Conservation (phyloP, 768 basidiomycete species). For the Amanita exitialis region DNA sequence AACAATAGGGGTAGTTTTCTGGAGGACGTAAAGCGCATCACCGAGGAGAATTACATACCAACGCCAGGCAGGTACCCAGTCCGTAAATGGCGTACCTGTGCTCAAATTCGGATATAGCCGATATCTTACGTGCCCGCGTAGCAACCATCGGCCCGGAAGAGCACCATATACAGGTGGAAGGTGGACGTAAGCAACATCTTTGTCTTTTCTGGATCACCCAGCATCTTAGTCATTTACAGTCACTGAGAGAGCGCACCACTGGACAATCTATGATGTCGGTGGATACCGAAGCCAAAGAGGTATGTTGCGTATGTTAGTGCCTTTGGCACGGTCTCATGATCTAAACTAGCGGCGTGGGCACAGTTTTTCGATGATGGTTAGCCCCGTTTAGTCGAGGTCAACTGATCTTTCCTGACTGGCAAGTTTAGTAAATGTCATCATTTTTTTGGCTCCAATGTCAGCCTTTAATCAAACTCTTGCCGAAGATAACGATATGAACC, state of each 20-base stretch:
- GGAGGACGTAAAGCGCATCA: constrained; percentile 41
- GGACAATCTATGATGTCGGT: constrained; percentile 63
- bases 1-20: constrained; percentile 36
- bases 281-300: constrained; percentile 49
- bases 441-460: constrained; percentile 58
- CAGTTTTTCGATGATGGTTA: constrained; percentile 62
- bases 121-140: constrained; percentile 55
- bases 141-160: constrained; percentile 59
- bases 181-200: constrained; percentile 15
- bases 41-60: constrained; percentile 40
- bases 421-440: constrained; percentile 44
- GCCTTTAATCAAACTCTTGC: constrained; percentile 55
- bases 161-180: constrained; percentile 44
- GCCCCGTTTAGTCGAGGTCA: constrained; percentile 5
- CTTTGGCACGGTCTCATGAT: constrained; percentile 1
- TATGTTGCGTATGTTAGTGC: constrained; percentile 14
- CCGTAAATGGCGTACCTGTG: neutral
- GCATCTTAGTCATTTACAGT: constrained; percentile 7
- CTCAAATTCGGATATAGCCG: constrained; percentile 25
- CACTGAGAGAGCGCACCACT: constrained; percentile 29
- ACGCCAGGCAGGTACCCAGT: constrained; percentile 30
- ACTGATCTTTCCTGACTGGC: constrained; percentile 3
- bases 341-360: constrained; percentile 46
- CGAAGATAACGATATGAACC: constrained; percentile 49
- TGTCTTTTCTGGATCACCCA: neutral